These are phyloP conservation scores for Colletotrichum costaricense DNA, from an alignment of 2,329 filamentous ascomycete genomes.

Conservation along the genomic window DNA sequence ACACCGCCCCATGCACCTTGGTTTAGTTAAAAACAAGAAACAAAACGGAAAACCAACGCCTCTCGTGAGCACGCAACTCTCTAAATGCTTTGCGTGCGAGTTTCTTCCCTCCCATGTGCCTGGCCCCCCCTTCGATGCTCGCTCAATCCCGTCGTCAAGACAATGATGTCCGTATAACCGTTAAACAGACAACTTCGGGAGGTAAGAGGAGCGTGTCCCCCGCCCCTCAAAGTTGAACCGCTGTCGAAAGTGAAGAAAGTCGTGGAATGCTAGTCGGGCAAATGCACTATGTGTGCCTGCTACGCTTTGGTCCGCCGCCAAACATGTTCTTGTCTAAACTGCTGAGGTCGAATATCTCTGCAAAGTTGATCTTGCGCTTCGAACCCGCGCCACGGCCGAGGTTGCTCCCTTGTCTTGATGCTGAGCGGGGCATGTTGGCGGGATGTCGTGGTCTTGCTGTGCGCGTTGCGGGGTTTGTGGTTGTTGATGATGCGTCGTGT, in stretches of 20 bases:
- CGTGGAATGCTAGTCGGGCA: background rate
- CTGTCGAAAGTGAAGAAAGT: conserved; percentile 19
- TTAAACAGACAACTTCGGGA: conserved; percentile 6
- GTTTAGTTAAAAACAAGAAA: conserved; percentile 15
- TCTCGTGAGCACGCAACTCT: conserved; percentile 27
- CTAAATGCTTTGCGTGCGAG: conserved; percentile 5
- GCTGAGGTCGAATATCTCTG: conserved; percentile 80
- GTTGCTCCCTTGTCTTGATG: conserved; percentile 45
- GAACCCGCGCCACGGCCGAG: conserved; percentile 74
- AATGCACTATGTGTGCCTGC: conserved; percentile 55
- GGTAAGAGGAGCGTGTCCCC: too few relatives aligned
- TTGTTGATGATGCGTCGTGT: conserved; percentile 48
- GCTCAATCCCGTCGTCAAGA: conserved; percentile 27
- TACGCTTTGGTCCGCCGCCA: conserved; percentile 60
- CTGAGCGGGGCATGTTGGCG: conserved; percentile 26
- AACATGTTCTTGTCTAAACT: conserved; percentile 73
- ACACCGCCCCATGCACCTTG: conserved; percentile 33
- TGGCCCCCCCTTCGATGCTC: conserved; percentile 26
- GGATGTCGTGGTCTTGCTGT: conserved; percentile 34
- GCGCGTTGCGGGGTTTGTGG: conserved; percentile 36
- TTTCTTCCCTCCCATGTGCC: conserved; percentile 10
- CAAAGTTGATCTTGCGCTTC: conserved; percentile 79
- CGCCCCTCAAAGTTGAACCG: conserved; percentile 2
- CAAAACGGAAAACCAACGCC: conserved; percentile 23
- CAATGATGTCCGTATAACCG: conserved; percentile 18